Conservation (phyloP, 2,329 filamentous ascomycete genomes). For the Venturia asperata region DNA sequence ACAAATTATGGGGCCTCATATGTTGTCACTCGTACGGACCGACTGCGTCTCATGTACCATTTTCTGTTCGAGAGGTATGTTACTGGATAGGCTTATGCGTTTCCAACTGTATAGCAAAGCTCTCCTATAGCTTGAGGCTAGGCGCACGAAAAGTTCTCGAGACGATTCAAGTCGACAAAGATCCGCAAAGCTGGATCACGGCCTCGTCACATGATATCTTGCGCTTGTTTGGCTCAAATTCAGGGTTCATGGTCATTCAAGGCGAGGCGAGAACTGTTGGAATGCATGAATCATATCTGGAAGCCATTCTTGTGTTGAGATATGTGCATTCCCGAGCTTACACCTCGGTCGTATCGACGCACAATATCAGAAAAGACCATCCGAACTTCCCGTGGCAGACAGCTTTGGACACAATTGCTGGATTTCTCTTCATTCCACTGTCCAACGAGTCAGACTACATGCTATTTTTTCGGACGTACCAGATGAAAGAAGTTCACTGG, state of each 20-base stretch:
- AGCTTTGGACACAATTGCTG: conserved; percentile 70
- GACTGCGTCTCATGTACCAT: conserved; percentile 78
- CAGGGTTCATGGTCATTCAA: conserved; percentile 72
- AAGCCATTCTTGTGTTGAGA: conserved; percentile 75
- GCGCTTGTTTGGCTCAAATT: conserved; percentile 78
- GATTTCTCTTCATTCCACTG: conserved; percentile 73
- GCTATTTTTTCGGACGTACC: conserved; percentile 76
- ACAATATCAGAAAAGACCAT: conserved; percentile 69
- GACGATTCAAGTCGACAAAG: conserved; percentile 69
- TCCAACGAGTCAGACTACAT: conserved; percentile 79
- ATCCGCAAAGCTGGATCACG: conserved; percentile 82
- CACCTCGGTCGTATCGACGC: conserved; percentile 68
- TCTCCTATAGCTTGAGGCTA: conserved; percentile 76
- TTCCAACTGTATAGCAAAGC: conserved; percentile 76
- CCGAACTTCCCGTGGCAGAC: conserved; percentile 72
- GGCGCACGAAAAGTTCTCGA: conserved; percentile 85
- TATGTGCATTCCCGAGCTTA: conserved; percentile 71
- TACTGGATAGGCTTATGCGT: conserved; percentile 77
- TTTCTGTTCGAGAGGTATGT: conserved; percentile 88
- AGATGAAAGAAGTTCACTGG: conserved; percentile 72
- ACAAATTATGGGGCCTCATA: conserved; percentile 80
- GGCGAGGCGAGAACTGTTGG: conserved; percentile 84
- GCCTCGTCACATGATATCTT: conserved; percentile 80
- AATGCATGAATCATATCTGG: conserved; percentile 65
- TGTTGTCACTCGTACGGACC: conserved; percentile 75